Evolutionary conservation across 257 asterid species (phyloP).

Genomic region (Nemophila menziesii): DNA sequence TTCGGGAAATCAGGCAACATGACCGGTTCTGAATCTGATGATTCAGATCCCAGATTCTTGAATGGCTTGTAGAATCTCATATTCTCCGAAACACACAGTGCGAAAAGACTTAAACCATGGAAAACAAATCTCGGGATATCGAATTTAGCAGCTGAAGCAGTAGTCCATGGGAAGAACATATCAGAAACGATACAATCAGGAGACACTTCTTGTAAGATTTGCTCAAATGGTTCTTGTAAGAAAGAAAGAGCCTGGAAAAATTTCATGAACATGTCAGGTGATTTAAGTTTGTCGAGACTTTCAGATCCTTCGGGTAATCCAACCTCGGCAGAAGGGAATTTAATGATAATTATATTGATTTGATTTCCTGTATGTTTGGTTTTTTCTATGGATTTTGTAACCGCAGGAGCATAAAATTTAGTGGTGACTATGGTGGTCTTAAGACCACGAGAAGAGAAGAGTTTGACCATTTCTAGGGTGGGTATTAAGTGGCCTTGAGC

Average conservation of each 20-base stretch:
- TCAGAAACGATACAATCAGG: slow-evolving; percentile 36
- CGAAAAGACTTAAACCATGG: slow-evolving; percentile 30
- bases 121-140: slow-evolving; percentile 45
- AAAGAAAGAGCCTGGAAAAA: slow-evolving; percentile 19
- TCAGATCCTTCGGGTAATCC: slow-evolving; percentile 25
- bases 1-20: slow-evolving; percentile 26
- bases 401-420: slow-evolving; percentile 10
- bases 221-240: slow-evolving; percentile 32
- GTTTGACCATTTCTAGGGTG: slow-evolving; percentile 45
- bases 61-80: slow-evolving; percentile 12
- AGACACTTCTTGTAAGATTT: slow-evolving; percentile 16
- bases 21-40: slow-evolving; percentile 23
- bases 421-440: slow-evolving; percentile 39
- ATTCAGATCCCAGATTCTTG: slow-evolving; percentile 10
- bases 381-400: slow-evolving; percentile 11
- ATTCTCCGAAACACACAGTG: slow-evolving; percentile 5
- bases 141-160: slow-evolving; percentile 33
- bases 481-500: slow-evolving; percentile 58
- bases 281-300: slow-evolving; percentile 18
- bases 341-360: slow-evolving; percentile 16
- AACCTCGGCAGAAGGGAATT: slow-evolving; percentile 28
- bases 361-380: slow-evolving; percentile 14
- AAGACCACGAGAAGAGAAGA: slow-evolving; percentile 35
- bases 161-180: slow-evolving; percentile 48
- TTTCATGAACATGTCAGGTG: slow-evolving; percentile 5